These are phyloP conservation scores for Monoraphidium neglectum DNA, from an alignment of 139 green algal genomes.

Conservation along the genomic window DNA sequence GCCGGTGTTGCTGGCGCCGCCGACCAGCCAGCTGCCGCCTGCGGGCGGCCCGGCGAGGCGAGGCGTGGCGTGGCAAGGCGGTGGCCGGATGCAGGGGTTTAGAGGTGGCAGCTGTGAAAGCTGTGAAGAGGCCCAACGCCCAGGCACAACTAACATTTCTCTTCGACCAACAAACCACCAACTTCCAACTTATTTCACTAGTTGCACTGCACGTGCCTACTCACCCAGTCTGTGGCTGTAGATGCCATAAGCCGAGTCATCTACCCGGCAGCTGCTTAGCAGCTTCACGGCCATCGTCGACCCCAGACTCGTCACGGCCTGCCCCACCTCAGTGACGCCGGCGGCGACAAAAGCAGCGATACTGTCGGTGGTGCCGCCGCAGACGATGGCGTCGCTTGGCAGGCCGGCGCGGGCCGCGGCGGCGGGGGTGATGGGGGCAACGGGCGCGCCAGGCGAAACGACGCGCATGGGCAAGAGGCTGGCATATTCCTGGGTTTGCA, in stretches of 20 bases:
- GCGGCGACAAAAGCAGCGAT: slow-evolving; percentile 95
- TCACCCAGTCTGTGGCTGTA: slow-evolving; percentile 92
- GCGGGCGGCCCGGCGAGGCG: slow-evolving; percentile 4
- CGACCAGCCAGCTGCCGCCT: slow-evolving; percentile 89
- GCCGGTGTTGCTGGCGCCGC: slow-evolving; percentile 91
- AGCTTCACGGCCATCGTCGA: slow-evolving; percentile 95
- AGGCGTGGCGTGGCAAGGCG: neutral
- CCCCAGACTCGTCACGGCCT: slow-evolving; percentile 89
- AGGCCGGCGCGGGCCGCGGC: slow-evolving; percentile 49
- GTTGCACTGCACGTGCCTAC: no score
- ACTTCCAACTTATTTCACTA: no score
- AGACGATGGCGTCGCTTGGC: slow-evolving; percentile 51
- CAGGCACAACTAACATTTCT: no score
- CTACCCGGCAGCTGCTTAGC: slow-evolving; percentile 75
- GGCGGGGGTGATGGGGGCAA: slow-evolving; percentile 49
- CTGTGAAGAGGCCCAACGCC: no score
- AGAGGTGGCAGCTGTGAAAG: neutral
- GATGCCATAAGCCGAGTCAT: slow-evolving; percentile 87
- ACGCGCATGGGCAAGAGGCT: slow-evolving; percentile 71
- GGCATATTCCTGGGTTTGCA: slow-evolving; percentile 33
- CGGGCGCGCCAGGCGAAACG: slow-evolving; percentile 61
- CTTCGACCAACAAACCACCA: no score
- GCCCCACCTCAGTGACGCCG: slow-evolving; percentile 49
- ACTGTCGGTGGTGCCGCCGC: slow-evolving; percentile 84
- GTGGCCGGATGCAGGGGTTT: neutral